Conservation (phyloP, 768 basidiomycete species). For the Rhodotorula diobovata region DNA sequence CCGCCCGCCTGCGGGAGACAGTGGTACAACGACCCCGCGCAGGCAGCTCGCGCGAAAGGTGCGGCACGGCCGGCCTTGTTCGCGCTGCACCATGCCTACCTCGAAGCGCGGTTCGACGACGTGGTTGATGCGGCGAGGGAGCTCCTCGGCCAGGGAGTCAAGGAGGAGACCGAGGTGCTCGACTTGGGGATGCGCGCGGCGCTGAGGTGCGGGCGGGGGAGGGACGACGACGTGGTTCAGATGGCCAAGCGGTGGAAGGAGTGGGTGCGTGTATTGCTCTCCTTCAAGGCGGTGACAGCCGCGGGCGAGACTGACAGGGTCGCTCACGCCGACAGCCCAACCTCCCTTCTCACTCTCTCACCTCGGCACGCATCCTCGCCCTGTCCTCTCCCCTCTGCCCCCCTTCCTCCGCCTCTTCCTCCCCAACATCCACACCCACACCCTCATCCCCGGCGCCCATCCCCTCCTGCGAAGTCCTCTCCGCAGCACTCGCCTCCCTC, state of each 20-base stretch:
- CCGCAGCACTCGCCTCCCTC: constrained; percentile 9
- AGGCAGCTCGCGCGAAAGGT: not conserved
- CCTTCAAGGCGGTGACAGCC: not conserved
- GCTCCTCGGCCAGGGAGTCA: not conserved
- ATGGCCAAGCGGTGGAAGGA: not conserved
- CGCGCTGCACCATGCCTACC: constrained; percentile 1
- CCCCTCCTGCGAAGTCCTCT: not conserved
- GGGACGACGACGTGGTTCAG: not conserved
- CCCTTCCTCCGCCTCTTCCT: not conserved
- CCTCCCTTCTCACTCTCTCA: constrained; percentile 8
- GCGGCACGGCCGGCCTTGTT: constrained; percentile 1
- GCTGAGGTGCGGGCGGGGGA: not conserved
- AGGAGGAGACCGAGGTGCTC: constrained; percentile 8
- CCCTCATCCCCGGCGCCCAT: not conserved
- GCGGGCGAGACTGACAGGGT: not conserved
- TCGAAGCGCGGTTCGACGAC: not conserved
- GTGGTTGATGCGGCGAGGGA: not conserved
- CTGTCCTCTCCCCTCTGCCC: not conserved
- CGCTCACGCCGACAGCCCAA: constrained; percentile 11
- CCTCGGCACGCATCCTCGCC: constrained; percentile 11
- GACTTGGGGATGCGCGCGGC: constrained; percentile 5
- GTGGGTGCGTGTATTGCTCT: not conserved
- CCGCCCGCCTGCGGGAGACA: not conserved
- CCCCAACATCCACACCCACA: not conserved
- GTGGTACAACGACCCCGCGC: constrained; percentile 11